Base-by-base conservation (phyloP, 2,329 filamentous ascomycete genomes). In the Scedosporium minutisporum region DNA sequence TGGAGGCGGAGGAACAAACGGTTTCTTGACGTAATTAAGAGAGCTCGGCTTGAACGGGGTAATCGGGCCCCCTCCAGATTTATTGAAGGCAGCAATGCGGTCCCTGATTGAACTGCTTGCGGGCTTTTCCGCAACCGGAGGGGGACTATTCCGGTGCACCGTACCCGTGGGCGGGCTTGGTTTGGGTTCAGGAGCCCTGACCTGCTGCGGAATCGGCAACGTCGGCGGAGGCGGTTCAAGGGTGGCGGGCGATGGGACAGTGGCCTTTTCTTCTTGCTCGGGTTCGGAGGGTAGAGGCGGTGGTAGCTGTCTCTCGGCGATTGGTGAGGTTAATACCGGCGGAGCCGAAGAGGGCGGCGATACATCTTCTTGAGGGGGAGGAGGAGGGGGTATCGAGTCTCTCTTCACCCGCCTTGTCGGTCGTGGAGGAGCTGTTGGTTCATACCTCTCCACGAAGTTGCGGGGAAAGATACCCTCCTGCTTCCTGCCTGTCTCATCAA, bases 361-460 rank as follows among this genome's bases (percentile, higher is more conserved):
- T 38, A 38, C 33, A 38, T 38, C 29, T 29, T 41, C 58, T 46
- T 68, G 67, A 10, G 68, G 66, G 6, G 64, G 58, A 53, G 67
- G 66, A 57, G 77, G 75, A 25, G 72, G 29, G 29, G 29, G 29
- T 33, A 33, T 7, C 29, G 29, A 64, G 44, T 88, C 86, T 72
- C 86, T 89, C 78, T 88, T 93, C 61, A 83, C 77, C 67, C 90
- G 87, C 16, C 95, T 87, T 66, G 85, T 83, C 63, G 95, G 95
- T 64, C 95, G 87, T 64, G 93, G 91, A 64, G 95, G 95, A 66
- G 93, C 89, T 63, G 87, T 89, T 44, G 95, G 95, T 74, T 97
- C 93, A 76, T 91, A 96, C 77, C 88, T 91, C 76, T 99, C 95
- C 71, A 99, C 95, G 73, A 99, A 99, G 77, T 97, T 99, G 73